Conservation (phyloP, 352 stramenopile species). For the Phytophthora quininea region DNA sequence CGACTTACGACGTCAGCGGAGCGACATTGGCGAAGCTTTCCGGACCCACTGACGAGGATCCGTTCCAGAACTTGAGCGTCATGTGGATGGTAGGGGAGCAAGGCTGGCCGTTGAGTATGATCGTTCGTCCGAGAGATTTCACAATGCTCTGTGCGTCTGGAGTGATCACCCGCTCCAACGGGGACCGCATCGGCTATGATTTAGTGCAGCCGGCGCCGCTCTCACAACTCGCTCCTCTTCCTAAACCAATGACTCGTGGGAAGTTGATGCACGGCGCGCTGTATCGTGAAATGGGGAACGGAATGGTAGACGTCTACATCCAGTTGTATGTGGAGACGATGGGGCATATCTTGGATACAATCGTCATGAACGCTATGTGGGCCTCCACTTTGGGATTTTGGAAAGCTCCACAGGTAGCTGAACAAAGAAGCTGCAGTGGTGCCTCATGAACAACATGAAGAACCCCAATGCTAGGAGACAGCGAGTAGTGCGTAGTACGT, state of each 20-base stretch:
- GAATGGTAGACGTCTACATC: conserved; percentile 27
- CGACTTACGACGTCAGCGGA: conserved; percentile 22
- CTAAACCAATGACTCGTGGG: conserved; percentile 16
- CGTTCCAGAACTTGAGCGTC: conserved; percentile 51
- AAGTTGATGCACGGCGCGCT: conserved; percentile 30
- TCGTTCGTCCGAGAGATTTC: conserved; percentile 58
- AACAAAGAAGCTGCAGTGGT: conserved; percentile 34
- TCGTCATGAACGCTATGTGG: conserved; percentile 26
- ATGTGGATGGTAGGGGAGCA: conserved; percentile 56
- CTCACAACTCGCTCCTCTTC: conserved; percentile 18
- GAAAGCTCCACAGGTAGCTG: conserved; percentile 14
- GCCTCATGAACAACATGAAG: conserved; percentile 15
- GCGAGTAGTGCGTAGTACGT: not conserved
- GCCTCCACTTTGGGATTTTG: conserved; percentile 17
- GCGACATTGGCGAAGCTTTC: conserved; percentile 53
- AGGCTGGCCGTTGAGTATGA: conserved; percentile 29
- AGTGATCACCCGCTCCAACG: conserved; percentile 29
- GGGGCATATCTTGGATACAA: conserved; percentile 9
- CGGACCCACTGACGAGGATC: conserved; percentile 45
- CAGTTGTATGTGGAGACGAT: conserved; percentile 26
- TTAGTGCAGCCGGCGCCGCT: conserved; percentile 52
- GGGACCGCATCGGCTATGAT: conserved; percentile 49
- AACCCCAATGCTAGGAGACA: conserved; percentile 2
- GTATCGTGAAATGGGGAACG: conserved; percentile 19
- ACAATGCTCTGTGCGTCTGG: conserved; percentile 53